These are phyloP conservation scores for Takashimella koratensis DNA, from an alignment of 1,284 basidiomycete species.

Conservation along the genomic window DNA sequence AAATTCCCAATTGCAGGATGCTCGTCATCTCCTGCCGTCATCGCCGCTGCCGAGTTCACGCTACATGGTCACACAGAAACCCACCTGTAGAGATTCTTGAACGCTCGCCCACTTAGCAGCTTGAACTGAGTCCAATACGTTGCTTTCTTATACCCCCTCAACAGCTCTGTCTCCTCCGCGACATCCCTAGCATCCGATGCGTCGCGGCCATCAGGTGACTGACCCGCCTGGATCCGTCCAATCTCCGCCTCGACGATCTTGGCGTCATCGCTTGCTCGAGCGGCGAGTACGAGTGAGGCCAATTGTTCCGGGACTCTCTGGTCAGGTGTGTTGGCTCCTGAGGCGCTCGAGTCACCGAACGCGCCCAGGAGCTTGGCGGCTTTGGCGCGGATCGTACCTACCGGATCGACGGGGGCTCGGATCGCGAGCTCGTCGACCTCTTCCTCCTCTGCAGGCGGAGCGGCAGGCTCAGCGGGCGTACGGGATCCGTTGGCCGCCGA, in stretches of 20 bases:
- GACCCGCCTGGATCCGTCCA: constrained; percentile 50
- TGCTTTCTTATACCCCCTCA: constrained; percentile 77
- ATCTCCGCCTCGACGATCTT: constrained; percentile 64
- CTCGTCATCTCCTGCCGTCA: too few species aligned
- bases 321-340: constrained; percentile 38
- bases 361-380: constrained; percentile 72
- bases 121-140: constrained; percentile 84
- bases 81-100: constrained; percentile 82
- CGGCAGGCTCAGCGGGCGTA: background rate
- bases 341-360: constrained; percentile 51
- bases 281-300: constrained; percentile 68
- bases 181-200: constrained; percentile 30
- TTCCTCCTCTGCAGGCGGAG: constrained; percentile 4
- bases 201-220: constrained; percentile 38
- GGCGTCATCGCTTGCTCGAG: constrained; percentile 65
- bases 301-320: constrained; percentile 62
- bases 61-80: too few species aligned
- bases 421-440: constrained; percentile 6
- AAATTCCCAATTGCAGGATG: background rate
- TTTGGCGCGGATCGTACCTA: constrained; percentile 59
- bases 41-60: too few species aligned
- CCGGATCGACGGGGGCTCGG: background rate
- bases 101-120: constrained; percentile 90
- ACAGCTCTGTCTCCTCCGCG: constrained; percentile 59
- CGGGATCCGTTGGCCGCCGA: constrained; percentile 9